These are phyloP conservation scores for Cornus suecica DNA, from an alignment of 148 eudicot genomes.

Conservation along the genomic window DNA sequence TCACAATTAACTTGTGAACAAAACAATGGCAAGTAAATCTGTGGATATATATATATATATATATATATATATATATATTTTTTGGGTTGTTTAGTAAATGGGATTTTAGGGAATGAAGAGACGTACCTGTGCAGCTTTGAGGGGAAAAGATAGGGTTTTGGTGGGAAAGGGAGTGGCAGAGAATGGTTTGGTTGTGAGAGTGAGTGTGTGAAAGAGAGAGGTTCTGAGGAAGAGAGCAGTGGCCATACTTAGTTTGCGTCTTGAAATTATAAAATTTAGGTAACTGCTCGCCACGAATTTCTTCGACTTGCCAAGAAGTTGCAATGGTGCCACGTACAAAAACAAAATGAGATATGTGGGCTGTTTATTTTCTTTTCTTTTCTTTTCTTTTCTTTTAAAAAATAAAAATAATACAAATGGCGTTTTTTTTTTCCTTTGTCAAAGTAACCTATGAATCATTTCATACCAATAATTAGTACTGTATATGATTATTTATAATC, in stretches of 20 bases:
- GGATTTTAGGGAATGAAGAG: neutral
- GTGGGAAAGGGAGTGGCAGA: constrained; percentile 5
- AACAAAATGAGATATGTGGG: neutral
- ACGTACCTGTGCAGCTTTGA: constrained; percentile 32
- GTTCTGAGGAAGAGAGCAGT: constrained; percentile 20
- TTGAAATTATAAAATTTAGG: neutral
- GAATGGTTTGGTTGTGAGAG: constrained; percentile 14
- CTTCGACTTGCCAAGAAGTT: neutral
- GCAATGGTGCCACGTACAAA: neutral
- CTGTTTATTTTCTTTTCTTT: no score
- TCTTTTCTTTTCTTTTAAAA: no score
- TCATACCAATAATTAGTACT: no score
- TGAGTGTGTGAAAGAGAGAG: constrained; percentile 25
- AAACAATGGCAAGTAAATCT: neutral
- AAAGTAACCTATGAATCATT: no score
- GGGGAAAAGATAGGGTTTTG: constrained; percentile 20
- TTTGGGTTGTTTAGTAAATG: neutral
- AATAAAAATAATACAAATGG: no score
- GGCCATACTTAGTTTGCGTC: constrained; percentile 13
- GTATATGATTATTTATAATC: no score
- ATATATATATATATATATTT: no score
- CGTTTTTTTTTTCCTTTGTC: no score
- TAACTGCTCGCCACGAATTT: neutral
- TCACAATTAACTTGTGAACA: constrained; percentile 2
- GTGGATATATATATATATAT: no score